Conservation (phyloP, 257 asterid genomes). For the Ocimum tenuiflorum region DNA sequence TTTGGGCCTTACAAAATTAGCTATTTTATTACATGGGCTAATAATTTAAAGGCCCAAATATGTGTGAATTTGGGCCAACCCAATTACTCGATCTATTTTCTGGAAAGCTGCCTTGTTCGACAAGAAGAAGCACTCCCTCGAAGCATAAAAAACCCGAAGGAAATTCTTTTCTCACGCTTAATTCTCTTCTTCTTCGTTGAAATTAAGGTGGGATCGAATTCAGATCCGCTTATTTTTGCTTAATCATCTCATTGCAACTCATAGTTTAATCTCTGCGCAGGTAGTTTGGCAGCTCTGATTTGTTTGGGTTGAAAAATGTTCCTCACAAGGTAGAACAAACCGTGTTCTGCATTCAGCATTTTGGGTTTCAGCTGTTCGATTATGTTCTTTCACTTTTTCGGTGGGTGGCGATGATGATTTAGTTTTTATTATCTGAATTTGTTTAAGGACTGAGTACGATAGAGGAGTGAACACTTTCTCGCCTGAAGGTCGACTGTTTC, state of each 20-base stretch:
- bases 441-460: constrained; percentile 78
- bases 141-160: neutral
- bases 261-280: constrained; percentile 22
- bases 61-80: constrained; percentile 16
- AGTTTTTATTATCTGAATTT: neutral
- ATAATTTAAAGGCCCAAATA: neutral
- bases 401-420: neutral
- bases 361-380: constrained; percentile 4
- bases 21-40: neutral
- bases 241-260: neutral
- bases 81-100: constrained; percentile 5
- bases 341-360: neutral
- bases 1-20: neutral
- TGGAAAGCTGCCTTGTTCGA: constrained; percentile 27
- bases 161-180: neutral
- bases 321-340: constrained; percentile 59
- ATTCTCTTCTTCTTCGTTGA: neutral
- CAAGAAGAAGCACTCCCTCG: constrained; percentile 26
- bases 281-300: constrained; percentile 17
- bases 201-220: constrained; percentile 22
- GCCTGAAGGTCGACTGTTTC: constrained; percentile 90
- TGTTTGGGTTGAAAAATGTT: constrained; percentile 44
- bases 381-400: neutral
- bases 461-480: constrained; percentile 93
- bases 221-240: constrained; percentile 23